These are phyloP conservation scores for Wallacemonas rigidus DNA, from an alignment of 208 protist species.

Conservation along the genomic window DNA sequence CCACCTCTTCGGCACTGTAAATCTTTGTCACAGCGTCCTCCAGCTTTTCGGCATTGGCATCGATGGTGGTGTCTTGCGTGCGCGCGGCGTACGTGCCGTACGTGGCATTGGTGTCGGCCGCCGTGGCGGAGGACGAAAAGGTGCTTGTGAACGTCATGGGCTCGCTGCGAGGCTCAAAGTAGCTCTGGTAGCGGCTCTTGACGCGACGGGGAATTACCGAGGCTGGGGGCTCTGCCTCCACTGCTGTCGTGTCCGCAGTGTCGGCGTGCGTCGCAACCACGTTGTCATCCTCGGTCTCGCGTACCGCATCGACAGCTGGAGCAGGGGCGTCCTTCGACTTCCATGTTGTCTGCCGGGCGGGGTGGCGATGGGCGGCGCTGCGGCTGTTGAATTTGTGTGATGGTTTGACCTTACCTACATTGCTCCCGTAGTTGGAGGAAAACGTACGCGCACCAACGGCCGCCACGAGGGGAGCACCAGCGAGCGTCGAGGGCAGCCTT, in stretches of 20 bases:
- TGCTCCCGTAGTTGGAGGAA: slow-evolving; percentile 45
- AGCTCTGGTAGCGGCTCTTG: slow-evolving; percentile 62
- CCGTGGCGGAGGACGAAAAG: slow-evolving; percentile 31
- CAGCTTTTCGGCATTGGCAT: slow-evolving; percentile 1
- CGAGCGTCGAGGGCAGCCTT: slow-evolving; percentile 12
- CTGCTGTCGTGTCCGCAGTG: slow-evolving; percentile 3
- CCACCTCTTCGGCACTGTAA: slow-evolving; percentile 72
- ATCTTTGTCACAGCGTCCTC: slow-evolving; percentile 67
- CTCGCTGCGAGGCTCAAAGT: slow-evolving; percentile 49
- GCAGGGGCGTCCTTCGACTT: slow-evolving; percentile 27
- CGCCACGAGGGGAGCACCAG: slow-evolving; percentile 12
- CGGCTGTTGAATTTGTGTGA: slow-evolving; percentile 36
- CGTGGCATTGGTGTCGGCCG: not conserved
- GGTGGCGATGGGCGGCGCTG: slow-evolving; percentile 50
- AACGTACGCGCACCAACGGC: slow-evolving; percentile 20
- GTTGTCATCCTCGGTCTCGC: not conserved
- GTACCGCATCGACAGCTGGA: not conserved
- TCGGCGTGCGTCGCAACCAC: not conserved
- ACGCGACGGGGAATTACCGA: slow-evolving; percentile 33
- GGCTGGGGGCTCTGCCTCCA: too few species aligned
- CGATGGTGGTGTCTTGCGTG: not conserved
- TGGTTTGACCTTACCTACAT: slow-evolving; percentile 39
- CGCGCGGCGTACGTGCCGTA: not conserved
- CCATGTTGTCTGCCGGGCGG: slow-evolving; percentile 35
- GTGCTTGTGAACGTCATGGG: slow-evolving; percentile 62